Evolutionary conservation across 2,329 filamentous ascomycete species (phyloP).

Genomic region (Xylariomycetidae sp.): DNA sequence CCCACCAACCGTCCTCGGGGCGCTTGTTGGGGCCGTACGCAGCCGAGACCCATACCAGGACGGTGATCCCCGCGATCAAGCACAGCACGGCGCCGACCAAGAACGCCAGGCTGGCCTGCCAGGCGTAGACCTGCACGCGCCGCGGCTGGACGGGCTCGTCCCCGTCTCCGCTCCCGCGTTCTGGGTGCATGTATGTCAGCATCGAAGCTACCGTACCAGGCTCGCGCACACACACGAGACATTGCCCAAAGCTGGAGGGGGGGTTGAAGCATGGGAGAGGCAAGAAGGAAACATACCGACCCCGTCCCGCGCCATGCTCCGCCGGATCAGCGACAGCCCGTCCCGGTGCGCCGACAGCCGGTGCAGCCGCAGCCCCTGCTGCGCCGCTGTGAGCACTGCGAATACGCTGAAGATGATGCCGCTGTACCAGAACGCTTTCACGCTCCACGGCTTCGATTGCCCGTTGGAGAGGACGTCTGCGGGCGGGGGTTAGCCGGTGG

Average conservation of each 20-base stretch:
- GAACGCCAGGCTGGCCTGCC: slow-evolving; percentile 16
- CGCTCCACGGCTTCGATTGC: slow-evolving; percentile 31
- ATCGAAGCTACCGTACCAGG: too few relatives aligned
- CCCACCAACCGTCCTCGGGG: slow-evolving; percentile 11
- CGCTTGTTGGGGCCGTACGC: slow-evolving; percentile 11
- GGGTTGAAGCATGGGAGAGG: too few relatives aligned
- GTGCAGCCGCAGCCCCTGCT: slow-evolving; percentile 36
- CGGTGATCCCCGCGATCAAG: slow-evolving; percentile 13
- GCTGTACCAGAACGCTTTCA: slow-evolving; percentile 35
- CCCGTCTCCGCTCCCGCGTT: not conserved
- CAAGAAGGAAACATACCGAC: too few relatives aligned
- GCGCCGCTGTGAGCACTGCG: slow-evolving; percentile 38
- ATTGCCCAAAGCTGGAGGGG: too few relatives aligned
- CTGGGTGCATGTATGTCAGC: too few relatives aligned
- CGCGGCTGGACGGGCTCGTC: slow-evolving; percentile 3
- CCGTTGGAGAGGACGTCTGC: slow-evolving; percentile 31
- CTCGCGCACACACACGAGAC: too few relatives aligned
- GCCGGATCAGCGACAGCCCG: slow-evolving; percentile 28
- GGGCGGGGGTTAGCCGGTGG: too few relatives aligned
- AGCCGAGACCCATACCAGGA: slow-evolving; percentile 17
- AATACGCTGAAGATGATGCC: slow-evolving; percentile 44
- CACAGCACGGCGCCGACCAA: slow-evolving; percentile 13
- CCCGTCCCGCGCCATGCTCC: slow-evolving; percentile 8
- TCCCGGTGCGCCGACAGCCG: slow-evolving; percentile 34
- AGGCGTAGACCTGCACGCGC: slow-evolving; percentile 15